Percentiles rank a stretch among this genome's conserved stretches.
Evolutionary conservation across 1,284 basidiomycete genomes (phyloP).

Genomic region (Neolentinus lepideus): DNA sequence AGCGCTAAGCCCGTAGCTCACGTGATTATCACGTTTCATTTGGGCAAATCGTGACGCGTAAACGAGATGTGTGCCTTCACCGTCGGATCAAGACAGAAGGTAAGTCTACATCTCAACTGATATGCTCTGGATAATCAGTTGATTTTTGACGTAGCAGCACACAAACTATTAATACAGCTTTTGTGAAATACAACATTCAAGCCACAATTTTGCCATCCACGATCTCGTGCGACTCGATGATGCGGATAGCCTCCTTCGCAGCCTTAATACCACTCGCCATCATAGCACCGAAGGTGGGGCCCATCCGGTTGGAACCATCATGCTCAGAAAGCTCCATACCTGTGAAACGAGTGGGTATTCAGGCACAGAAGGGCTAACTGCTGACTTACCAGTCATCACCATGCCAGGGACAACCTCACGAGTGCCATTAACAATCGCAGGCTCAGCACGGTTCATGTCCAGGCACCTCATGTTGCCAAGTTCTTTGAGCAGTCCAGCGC

Average conservation of each 20-base stretch:
- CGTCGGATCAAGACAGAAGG: neutral
- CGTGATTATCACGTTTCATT: neutral
- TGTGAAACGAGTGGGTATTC: slow-evolving; percentile 13
- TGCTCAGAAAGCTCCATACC: slow-evolving; percentile 85
- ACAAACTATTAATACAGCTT: neutral
- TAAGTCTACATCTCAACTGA: too few relatives aligned
- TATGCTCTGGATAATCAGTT: too few relatives aligned
- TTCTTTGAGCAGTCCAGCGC: slow-evolving; percentile 68
- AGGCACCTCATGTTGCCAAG: slow-evolving; percentile 78
- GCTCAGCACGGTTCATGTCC: slow-evolving; percentile 76
- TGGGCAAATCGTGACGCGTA: neutral
- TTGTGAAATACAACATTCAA: slow-evolving; percentile 18
- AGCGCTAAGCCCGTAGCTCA: neutral
- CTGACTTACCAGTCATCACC: slow-evolving; percentile 57
- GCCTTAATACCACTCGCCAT: slow-evolving; percentile 76
- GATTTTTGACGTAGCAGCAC: neutral
- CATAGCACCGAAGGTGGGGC: slow-evolving; percentile 80
- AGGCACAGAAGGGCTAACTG: slow-evolving; percentile 3
- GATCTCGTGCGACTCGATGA: slow-evolving; percentile 52
- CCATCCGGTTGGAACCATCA: slow-evolving; percentile 79
- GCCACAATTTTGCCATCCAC: slow-evolving; percentile 63
- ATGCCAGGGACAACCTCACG: slow-evolving; percentile 78
- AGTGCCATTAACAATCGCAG: slow-evolving; percentile 71
- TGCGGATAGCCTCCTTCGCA: slow-evolving; percentile 64
- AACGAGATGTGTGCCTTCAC: neutral